A percentile compares a stretch with the other conserved stretches of the same genome.
Evolutionary conservation across 345 rosid genomes (phyloP).

Genomic region (Linum lewisii): DNA sequence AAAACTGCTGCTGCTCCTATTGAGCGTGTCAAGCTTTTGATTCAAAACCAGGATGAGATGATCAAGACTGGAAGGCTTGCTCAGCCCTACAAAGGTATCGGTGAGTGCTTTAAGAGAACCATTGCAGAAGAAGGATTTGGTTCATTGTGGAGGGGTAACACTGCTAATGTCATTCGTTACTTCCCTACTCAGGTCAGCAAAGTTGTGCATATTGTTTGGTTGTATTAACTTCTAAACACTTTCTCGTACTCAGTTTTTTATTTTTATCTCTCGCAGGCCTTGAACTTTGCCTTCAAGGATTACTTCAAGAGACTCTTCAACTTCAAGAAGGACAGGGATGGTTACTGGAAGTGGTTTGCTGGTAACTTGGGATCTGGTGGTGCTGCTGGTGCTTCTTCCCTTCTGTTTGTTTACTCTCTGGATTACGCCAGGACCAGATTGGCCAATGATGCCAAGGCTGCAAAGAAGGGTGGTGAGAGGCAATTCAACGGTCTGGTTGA

Average conservation of each 20-base stretch:
- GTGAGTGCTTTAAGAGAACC: neutral
- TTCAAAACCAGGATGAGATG: conserved; percentile 7
- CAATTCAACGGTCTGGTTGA: conserved; percentile 6
- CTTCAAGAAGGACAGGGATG: conserved; percentile 5
- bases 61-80: neutral
- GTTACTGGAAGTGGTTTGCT: conserved; percentile 5
- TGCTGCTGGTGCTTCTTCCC: conserved; percentile 5
- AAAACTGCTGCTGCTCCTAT: conserved; percentile 5
- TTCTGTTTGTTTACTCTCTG: conserved; percentile 4
- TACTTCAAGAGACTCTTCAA: conserved; percentile 3
- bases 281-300: conserved; percentile 7
- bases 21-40: conserved; percentile 6
- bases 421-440: conserved; percentile 1
- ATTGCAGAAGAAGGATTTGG: neutral
- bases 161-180: conserved; percentile 7
- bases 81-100: conserved; percentile 3
- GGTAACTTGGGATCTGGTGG: conserved; percentile 6
- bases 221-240: neutral
- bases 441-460: conserved; percentile 5
- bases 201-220: neutral
- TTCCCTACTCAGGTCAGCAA: neutral
- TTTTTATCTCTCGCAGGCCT: neutral
- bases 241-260: neutral
- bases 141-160: conserved; percentile 6
- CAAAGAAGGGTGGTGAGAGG: conserved; percentile 7